phyloP scores from a whole-genome alignment of 768 basidiomycete species.

The Russula sp. region DNA sequence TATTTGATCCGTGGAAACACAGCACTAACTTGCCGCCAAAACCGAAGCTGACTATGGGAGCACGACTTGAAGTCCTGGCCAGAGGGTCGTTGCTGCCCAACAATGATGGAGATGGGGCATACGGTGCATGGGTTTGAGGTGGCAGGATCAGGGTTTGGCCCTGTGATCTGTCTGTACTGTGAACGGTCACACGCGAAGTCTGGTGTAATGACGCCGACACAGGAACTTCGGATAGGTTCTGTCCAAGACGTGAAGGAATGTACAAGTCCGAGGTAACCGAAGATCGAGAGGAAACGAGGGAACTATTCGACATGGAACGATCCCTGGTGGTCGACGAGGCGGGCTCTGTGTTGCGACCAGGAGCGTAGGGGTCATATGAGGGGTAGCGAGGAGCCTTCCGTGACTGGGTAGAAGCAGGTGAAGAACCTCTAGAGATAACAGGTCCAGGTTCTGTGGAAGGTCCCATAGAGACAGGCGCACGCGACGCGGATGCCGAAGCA shows the following conservation, averaged over 20 bases:
- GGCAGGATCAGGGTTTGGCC: conserved; percentile 34
- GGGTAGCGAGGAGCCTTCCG: conserved; percentile 24
- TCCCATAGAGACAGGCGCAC: conserved; percentile 31
- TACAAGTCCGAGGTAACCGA: conserved; percentile 37
- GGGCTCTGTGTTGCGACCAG: conserved; percentile 7
- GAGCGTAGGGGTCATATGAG: conserved; percentile 31
- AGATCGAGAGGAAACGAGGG: conserved; percentile 40
- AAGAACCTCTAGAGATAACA: conserved; percentile 28
- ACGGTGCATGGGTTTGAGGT: conserved; percentile 49
- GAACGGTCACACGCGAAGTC: conserved; percentile 10
- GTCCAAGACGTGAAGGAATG: conserved; percentile 38
- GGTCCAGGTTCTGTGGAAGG: conserved; percentile 28
- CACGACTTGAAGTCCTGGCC: conserved; percentile 64
- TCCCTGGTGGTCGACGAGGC: conserved; percentile 17
- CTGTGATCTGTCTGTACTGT: conserved; percentile 23
- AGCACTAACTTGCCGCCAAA: conserved; percentile 90
- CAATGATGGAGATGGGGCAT: conserved; percentile 83
- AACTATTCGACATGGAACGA: conserved; percentile 48
- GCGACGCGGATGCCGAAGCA: conserved; percentile 27
- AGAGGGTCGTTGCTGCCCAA: conserved; percentile 81
- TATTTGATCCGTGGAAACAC: conserved; percentile 75
- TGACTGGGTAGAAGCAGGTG: conserved; percentile 29
- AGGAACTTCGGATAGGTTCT: conserved; percentile 16
- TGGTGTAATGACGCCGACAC: conserved; percentile 12
- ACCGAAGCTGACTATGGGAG: conserved; percentile 85